Conservation (phyloP, 169 alveolate genomes). For the Fabrea salina region DNA sequence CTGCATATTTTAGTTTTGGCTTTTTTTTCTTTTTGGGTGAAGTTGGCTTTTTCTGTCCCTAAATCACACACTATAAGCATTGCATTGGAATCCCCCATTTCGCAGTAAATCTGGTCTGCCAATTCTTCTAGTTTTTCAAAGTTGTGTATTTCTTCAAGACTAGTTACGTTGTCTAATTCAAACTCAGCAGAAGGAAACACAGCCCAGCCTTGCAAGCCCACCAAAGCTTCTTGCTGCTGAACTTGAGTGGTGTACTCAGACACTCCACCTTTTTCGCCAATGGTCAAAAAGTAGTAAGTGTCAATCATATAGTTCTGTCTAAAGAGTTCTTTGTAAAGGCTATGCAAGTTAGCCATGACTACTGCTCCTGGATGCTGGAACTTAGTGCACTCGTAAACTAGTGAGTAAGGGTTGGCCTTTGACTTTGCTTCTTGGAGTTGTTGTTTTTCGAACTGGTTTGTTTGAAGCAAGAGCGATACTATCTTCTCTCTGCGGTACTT, state of each 20-base stretch:
- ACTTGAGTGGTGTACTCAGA: not conserved
- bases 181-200: not conserved
- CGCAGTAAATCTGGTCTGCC: not conserved
- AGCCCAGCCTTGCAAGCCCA: not conserved
- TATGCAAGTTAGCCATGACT: not conserved
- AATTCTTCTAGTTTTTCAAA: not conserved
- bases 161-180: not conserved
- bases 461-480: not conserved
- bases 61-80: slow-evolving; percentile 4
- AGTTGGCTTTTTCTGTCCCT: not conserved
- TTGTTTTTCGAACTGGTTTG: not conserved
- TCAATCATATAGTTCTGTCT: not conserved
- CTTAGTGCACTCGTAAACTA: not conserved
- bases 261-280: slow-evolving; percentile 5
- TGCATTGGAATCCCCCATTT: not conserved
- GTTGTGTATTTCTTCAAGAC: not conserved
- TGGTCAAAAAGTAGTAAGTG: not conserved
- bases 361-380: not conserved
- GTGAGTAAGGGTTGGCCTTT: slow-evolving; percentile 18
- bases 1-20: not conserved
- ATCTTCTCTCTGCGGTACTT: slow-evolving; percentile 23
- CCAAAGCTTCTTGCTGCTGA: not conserved
- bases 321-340: not conserved
- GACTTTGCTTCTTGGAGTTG: not conserved
- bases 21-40: not conserved